Conservation (phyloP, 257 asterid species). For the Salvia splendens region DNA sequence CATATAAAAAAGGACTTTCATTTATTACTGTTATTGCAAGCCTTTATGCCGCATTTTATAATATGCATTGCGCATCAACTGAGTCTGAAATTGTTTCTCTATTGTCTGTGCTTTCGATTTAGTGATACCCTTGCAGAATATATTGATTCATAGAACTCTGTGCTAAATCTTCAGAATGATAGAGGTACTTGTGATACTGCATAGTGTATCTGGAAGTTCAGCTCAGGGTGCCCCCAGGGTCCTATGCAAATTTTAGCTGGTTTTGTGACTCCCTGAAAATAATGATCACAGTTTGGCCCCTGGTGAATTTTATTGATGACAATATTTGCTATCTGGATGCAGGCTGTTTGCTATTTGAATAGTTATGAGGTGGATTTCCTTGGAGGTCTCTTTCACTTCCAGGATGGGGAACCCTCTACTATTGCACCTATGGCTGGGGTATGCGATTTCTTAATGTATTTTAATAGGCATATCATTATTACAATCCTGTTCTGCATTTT, state of each 20-base stretch:
- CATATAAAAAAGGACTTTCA: not conserved
- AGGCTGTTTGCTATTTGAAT: slow-evolving; percentile 91
- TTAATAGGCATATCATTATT: not conserved
- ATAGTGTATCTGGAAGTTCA: not conserved
- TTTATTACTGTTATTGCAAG: not conserved
- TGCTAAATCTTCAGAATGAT: not conserved
- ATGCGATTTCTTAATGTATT: slow-evolving; percentile 34
- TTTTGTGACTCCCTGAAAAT: not conserved
- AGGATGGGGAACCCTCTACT: slow-evolving; percentile 81
- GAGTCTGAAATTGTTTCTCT: not conserved
- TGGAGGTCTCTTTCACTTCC: slow-evolving; percentile 91
- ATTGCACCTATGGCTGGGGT: slow-evolving; percentile 82
- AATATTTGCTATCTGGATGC: slow-evolving; percentile 36
- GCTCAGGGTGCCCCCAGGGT: not conserved
- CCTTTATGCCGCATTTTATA: not conserved
- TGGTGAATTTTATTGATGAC: slow-evolving; percentile 30
- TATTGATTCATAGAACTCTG: not conserved
- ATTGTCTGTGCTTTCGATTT: not conserved
- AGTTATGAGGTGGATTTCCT: slow-evolving; percentile 59
- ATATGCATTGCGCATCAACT: not conserved
- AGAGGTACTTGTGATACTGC: not conserved
- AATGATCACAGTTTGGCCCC: not conserved
- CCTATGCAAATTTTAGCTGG: not conserved
- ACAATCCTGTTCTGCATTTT: slow-evolving; percentile 15
- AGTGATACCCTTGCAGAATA: not conserved